Percentiles rank a stretch among this genome's conserved stretches.
Conservation (phyloP, 305 asterid species). For the Petunia hybrid region DNA sequence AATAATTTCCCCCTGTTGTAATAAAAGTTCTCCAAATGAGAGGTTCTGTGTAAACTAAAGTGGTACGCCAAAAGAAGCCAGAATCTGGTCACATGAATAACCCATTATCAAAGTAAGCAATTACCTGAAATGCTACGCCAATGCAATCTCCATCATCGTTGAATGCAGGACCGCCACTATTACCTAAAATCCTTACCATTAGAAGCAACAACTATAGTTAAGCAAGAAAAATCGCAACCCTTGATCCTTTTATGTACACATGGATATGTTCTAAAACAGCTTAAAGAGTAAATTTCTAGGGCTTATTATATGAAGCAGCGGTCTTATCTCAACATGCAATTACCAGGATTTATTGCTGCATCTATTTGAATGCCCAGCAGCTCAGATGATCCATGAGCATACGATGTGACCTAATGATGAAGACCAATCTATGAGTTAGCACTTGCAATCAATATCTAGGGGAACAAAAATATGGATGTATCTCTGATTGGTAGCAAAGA, state of each 20-base stretch:
- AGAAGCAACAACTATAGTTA: constrained; percentile 39
- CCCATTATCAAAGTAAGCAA: constrained; percentile 34
- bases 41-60: constrained; percentile 2
- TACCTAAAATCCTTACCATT: constrained; percentile 60
- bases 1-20: background rate
- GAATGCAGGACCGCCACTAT: constrained; percentile 99
- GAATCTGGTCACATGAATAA: constrained; percentile 9
- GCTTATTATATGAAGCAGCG: background rate
- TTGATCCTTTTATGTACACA: background rate
- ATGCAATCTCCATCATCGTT: constrained; percentile 96
- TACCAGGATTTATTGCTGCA: constrained; percentile 99
- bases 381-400: constrained; percentile 98
- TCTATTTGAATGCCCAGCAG: constrained; percentile 98
- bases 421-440: constrained; percentile 26
- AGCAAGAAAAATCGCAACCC: constrained; percentile 23
- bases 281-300: constrained; percentile 17
- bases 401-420: constrained; percentile 83
- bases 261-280: constrained; percentile 19
- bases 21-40: constrained; percentile 16
- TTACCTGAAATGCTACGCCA: constrained; percentile 98
- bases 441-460: constrained; percentile 15
- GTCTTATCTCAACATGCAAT: constrained; percentile 11
- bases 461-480: background rate
- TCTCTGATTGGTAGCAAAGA: constrained; percentile 16
- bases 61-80: constrained; percentile 21